phyloP scores from a whole-genome alignment of 164 flowering plant genomes.

The Chloranthus sessilifolius region DNA sequence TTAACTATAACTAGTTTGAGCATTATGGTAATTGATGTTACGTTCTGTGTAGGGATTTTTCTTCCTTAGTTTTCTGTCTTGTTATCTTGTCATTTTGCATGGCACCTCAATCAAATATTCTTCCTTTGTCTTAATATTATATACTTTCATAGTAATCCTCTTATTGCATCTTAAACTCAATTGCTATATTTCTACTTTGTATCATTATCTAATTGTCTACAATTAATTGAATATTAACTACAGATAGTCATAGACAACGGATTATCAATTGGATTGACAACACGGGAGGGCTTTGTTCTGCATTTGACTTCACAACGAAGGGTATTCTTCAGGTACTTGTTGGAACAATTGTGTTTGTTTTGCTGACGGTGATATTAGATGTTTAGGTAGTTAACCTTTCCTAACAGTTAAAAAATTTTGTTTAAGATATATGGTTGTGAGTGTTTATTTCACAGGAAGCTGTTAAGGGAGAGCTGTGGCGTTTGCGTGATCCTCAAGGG shows the following conservation, averaged over 20 bases:
- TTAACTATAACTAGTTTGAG: not conserved
- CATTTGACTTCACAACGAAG: conserved; percentile 93
- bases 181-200: too few species aligned
- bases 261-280: conserved; percentile 88
- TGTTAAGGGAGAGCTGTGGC: conserved; percentile 89
- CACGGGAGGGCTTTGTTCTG: conserved; percentile 72
- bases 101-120: too few species aligned
- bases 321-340: conserved; percentile 84
- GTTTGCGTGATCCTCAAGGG: conserved; percentile 79
- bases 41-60: not conserved
- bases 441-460: conserved; percentile 56
- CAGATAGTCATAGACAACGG: conserved; percentile 90
- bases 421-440: not conserved
- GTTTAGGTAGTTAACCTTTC: not conserved
- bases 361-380: too few species aligned
- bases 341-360: not conserved
- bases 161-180: too few species aligned
- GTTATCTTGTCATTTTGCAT: not conserved
- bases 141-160: too few species aligned
- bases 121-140: too few species aligned
- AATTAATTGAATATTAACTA: conserved; percentile 10
- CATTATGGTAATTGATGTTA: not conserved
- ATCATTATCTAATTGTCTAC: not conserved
- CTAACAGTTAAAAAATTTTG: conserved; percentile 2
- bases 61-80: not conserved